A percentile compares a stretch with the other conserved stretches of the same genome.
These are phyloP conservation scores for Camelina neglecta DNA, from an alignment of 345 rosid genomes.

Conservation along the genomic window DNA sequence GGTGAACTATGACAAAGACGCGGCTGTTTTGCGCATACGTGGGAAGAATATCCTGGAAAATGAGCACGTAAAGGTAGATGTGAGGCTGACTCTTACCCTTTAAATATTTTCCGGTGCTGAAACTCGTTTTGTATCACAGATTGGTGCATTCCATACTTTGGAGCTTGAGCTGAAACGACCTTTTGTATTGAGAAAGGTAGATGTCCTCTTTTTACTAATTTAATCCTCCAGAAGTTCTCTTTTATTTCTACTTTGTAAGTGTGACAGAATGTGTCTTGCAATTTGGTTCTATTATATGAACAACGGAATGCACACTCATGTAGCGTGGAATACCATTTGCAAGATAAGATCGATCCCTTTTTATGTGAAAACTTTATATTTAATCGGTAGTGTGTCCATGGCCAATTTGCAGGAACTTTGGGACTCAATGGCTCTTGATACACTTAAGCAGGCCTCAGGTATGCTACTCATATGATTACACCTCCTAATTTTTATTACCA, in stretches of 20 bases:
- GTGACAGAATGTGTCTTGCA: constrained; percentile 4
- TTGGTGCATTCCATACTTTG: constrained; percentile 92
- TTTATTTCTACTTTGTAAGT: constrained; percentile 12
- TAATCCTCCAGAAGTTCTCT: constrained; percentile 4
- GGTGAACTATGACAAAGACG: constrained; percentile 86
- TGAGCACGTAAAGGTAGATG: constrained; percentile 81
- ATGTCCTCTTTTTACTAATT: neutral
- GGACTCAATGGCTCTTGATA: constrained; percentile 89
- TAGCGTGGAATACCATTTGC: constrained; percentile 10
- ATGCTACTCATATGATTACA: constrained; percentile 36
- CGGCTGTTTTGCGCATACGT: constrained; percentile 74
- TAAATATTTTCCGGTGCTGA: constrained; percentile 10
- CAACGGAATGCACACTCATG: neutral
- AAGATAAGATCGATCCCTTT: neutral
- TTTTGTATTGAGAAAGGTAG: constrained; percentile 89
- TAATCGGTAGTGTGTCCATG: constrained; percentile 17
- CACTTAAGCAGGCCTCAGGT: constrained; percentile 92
- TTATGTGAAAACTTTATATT: constrained; percentile 2
- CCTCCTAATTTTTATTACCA: constrained; percentile 12
- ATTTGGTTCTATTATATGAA: constrained; percentile 7
- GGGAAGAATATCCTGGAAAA: constrained; percentile 89
- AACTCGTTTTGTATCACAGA: constrained; percentile 51
- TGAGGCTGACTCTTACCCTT: constrained; percentile 1
- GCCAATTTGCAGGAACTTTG: constrained; percentile 58
- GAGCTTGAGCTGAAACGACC: constrained; percentile 84